phyloP scores from a whole-genome alignment of 208 protist species.

The Wallacemonas sp. region DNA sequence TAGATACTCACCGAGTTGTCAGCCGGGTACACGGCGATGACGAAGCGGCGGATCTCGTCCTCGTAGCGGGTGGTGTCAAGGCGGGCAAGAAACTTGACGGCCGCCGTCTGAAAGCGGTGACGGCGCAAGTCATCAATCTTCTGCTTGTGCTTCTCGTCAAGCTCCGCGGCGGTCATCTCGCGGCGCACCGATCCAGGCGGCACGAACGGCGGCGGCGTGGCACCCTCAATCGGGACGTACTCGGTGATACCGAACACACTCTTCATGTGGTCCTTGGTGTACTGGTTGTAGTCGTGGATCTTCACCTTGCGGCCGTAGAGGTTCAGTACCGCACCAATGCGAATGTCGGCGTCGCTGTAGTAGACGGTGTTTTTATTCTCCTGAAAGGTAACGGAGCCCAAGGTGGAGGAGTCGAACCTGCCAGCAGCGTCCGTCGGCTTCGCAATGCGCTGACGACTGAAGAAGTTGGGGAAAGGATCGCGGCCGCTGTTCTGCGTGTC shows the following conservation, averaged over 20 bases:
- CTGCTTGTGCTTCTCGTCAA: slow-evolving; percentile 75
- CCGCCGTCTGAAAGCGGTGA: slow-evolving; percentile 69
- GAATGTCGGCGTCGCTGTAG: slow-evolving; percentile 94
- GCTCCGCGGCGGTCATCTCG: slow-evolving; percentile 83
- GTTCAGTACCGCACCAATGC: slow-evolving; percentile 89
- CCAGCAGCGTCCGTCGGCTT: slow-evolving; percentile 60
- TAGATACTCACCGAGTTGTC: slow-evolving; percentile 94
- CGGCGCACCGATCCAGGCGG: slow-evolving; percentile 77
- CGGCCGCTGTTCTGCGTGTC: slow-evolving; percentile 94
- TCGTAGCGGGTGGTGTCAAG: slow-evolving; percentile 82
- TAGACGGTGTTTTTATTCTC: slow-evolving; percentile 89
- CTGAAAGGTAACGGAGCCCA: slow-evolving; percentile 93
- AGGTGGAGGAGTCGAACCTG: slow-evolving; percentile 75
- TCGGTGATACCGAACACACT: slow-evolving; percentile 62
- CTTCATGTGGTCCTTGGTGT: slow-evolving; percentile 88
- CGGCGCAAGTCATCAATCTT: slow-evolving; percentile 82
- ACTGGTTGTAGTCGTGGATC: slow-evolving; percentile 95
- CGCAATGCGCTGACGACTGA: slow-evolving; percentile 89
- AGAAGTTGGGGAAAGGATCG: slow-evolving; percentile 96
- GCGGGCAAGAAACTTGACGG: slow-evolving; percentile 89
- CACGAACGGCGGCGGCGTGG: slow-evolving; percentile 48
- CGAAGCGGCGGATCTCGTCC: slow-evolving; percentile 90
- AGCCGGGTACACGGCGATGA: slow-evolving; percentile 87
- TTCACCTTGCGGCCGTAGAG: slow-evolving; percentile 86
- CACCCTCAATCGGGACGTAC: slow-evolving; percentile 62